Base-by-base conservation (phyloP, 345 rosid species). In the Cardiospermum halicacabum region DNA sequence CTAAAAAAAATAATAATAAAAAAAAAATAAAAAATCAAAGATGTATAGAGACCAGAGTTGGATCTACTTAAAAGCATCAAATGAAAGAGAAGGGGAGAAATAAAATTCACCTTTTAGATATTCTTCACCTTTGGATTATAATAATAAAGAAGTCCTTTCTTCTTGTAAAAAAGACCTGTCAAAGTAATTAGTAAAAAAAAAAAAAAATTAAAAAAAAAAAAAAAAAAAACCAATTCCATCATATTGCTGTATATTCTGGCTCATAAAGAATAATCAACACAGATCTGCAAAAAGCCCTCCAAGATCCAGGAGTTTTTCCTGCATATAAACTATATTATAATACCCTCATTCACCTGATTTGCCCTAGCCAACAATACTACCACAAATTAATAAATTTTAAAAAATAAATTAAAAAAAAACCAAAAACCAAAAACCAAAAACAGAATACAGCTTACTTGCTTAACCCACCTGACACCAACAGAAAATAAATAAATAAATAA, bases 401-500 rank as follows among this genome's bases (percentile, higher is more conserved):
- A 42, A 11, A 21, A 24, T 45, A 12, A 28, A 34, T 7, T 34
- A 37, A 32, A 30, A 50, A 30, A 51, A 5, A 7, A n/a, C 34
- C 5, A 49, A 27, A 16, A 49, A 27, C 28, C 5, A 13, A 42
- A 30, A n/a, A 70, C 8, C 2, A 43, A 9, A 25, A 50, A 49
- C 18, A 22, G 16, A n/a, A 64, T 18, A 15, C 5, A 55, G n/a
- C n/a, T n/a, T 34, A 50, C n/a, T 10, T 8, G 4, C 47, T 12
- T n/a, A n/a, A 22, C 77, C 70, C 69, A 77, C 72, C 78, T 77
- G 80, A 60, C 51, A 31, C 66, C 56, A 69, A 69, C 61, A 69
- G 57, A 55, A 54, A 36, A 13, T 27, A 58, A 32, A 57, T n/a
- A n/a, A n/a, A n/a, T n/a, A n/a, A n/a, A n/a, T n/a, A n/a, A n/a